Evolutionary conservation across 2,329 filamentous ascomycete genomes (phyloP), one percentile per base, ranked within the genome.

Genomic region (Cordyceps farinosa): DNA sequence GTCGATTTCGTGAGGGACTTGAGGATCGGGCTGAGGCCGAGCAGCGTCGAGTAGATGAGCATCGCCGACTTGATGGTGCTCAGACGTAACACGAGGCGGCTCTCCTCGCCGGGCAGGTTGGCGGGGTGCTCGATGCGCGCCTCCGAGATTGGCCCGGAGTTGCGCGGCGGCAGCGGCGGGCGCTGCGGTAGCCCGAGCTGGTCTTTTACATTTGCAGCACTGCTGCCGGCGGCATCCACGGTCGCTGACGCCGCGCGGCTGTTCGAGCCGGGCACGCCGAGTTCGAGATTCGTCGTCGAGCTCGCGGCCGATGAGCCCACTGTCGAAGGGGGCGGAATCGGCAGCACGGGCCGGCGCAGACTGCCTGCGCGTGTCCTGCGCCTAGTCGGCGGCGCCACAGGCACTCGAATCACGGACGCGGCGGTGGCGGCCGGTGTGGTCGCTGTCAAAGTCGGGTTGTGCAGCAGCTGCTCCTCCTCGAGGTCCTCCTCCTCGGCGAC

Each of bases 1-100:
- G 94, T 98, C 5, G 93, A 97, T 57, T 85, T 86, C 0, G 95
- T 99, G n/a, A 99, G 84, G 1, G 93, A 97, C 75, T 97, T 97
- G 66, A 99, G 86, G 67, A 99, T 98, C 0, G 95, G 95, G 48
- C 91, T 96, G 4, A 99, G 84, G 11, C 94, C 95, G 3, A 98
- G 86, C 15, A 99, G 83, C 4, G 92, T 93, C 69, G 90, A 96
- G 78, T 96, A 97, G 70, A 98, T 98, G 56, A 98, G 83, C 44
- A 96, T 81, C 0, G 93, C 93, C 0, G 93, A 97, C 77, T 98
- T 98, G 68, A 93, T 87, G 1, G 95, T 97, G 40, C 89, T 87
- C 5, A 97, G 71, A 27, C 84, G 82, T 61, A 84, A 78, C 68
- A 81, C 80, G 13, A 76, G 77, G 52, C 79, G 80, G 69, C 68